Percentiles rank a stretch among this genome's conserved stretches.
Evolutionary conservation across 768 basidiomycete species (phyloP).

Genomic region (Mycena galericulata): DNA sequence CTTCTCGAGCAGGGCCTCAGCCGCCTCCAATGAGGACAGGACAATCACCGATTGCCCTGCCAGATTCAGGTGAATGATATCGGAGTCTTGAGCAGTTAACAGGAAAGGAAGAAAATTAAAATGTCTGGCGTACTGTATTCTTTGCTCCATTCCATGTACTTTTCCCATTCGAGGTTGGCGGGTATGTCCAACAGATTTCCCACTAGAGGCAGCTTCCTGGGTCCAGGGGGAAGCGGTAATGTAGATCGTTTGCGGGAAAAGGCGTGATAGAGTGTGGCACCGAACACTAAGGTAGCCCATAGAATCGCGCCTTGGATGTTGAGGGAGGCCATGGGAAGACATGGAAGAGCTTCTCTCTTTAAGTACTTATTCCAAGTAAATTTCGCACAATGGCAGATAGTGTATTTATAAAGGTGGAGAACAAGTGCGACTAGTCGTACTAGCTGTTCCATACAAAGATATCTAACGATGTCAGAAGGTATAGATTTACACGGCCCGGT

Average conservation of each 20-base stretch:
- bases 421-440: background rate
- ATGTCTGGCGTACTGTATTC: background rate
- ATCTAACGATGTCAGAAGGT: background rate
- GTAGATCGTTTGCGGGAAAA: background rate
- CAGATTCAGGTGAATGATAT: background rate
- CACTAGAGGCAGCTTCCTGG: constrained; percentile 4
- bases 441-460: background rate
- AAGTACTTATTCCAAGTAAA: background rate
- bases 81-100: constrained; percentile 10
- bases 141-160: background rate
- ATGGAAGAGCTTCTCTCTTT: constrained; percentile 8
- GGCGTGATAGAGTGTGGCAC: background rate
- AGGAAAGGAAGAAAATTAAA: constrained; percentile 1
- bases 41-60: background rate
- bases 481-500: too few relatives aligned
- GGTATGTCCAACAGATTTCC: background rate
- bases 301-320: too few relatives aligned
- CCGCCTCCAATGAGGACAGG: too few relatives aligned
- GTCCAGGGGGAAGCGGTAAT: too few relatives aligned
- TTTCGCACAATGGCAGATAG: background rate
- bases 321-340: too few relatives aligned
- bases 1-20: constrained; percentile 61
- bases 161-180: background rate
- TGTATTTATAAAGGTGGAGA: background rate
- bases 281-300: too few relatives aligned